A percentile compares a stretch with the other conserved stretches of the same genome.
phyloP scores from a whole-genome alignment of 2,329 filamentous ascomycete species.

The Cladosporium velox region DNA sequence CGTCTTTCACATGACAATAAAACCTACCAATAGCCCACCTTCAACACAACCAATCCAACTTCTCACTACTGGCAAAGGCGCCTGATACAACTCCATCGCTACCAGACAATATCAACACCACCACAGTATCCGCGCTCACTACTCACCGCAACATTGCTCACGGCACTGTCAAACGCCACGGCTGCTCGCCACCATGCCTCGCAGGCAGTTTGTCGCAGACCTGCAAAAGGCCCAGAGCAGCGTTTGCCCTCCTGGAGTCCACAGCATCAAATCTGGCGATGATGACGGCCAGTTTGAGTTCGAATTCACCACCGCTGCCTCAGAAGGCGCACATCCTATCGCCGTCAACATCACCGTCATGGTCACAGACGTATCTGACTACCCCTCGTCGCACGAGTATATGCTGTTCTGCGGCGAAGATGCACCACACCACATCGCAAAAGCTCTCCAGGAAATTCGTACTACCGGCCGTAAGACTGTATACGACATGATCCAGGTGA shows the following conservation, averaged over 20 bases:
- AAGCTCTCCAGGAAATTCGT: slow-evolving; percentile 49
- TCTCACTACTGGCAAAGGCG: not conserved
- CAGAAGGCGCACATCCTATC: slow-evolving; percentile 18
- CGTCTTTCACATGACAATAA: slow-evolving; percentile 5
- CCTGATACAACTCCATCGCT: not conserved
- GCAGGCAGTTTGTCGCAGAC: slow-evolving; percentile 66
- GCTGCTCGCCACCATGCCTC: slow-evolving; percentile 56
- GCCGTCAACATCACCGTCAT: slow-evolving; percentile 43
- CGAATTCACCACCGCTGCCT: slow-evolving; percentile 17
- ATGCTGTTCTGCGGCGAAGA: slow-evolving; percentile 57
- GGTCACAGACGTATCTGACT: slow-evolving; percentile 58
- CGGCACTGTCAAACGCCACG: not conserved
- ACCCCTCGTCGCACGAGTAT: slow-evolving; percentile 60
- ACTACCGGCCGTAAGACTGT: slow-evolving; percentile 50
- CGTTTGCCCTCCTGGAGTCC: slow-evolving; percentile 52
- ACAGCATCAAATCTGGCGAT: slow-evolving; percentile 60
- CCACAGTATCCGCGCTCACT: not conserved
- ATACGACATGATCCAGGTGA: slow-evolving; percentile 50
- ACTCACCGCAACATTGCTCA: not conserved
- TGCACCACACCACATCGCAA: slow-evolving; percentile 45
- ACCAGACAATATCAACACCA: not conserved
- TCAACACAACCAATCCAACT: not conserved
- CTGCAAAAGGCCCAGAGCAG: slow-evolving; percentile 45
- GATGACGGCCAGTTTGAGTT: slow-evolving; percentile 74
- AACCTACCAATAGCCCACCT: not conserved